Base-by-base conservation (phyloP, 1,139 yeast genomes). In the Hyphopichia burtonii region DNA sequence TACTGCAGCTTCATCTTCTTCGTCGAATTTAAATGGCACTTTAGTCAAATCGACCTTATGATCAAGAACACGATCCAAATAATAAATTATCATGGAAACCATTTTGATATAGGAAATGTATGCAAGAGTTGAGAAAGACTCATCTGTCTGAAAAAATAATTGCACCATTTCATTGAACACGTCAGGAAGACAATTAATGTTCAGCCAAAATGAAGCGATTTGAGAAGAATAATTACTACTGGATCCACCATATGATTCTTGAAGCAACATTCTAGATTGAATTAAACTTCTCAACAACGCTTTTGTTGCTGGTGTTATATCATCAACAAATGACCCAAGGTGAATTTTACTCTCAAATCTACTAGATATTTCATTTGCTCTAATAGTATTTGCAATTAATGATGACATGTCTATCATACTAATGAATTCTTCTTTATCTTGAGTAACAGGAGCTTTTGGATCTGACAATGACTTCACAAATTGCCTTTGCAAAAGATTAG, bases 361-460 rank as follows among this genome's bases (percentile, higher is more conserved):
- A 1, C 79, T 65, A 0, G 81, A 55, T 22, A 81, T 74, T 53
- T 83, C 89, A 39, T 69, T 58, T 75, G 80, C 74, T 37, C 76
- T 71, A 25, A 83, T 70, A 0, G 86, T 79, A 48, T 81, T 76
- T 46, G 82, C 82, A 52, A 82, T 61, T 42, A 75, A 39, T 27
- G 56, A 37, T 35, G 69, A 51, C 50, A 64, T 37, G 45, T 59
- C 53, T 41, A 46, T 50, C 34, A 64, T 44, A 16, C 48, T 37
- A 25, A 4, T 25, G 12, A 25, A 25, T 5, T 25, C n/a, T 12
- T 4, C n/a, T 7, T 22, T 9, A 22, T 9, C 8, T 9, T 7
- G 9, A 9, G 23, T 22, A 22, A 9, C 23, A 22, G 23, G 9
- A 9, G 23, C n/a, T n/a, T n/a, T n/a, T n/a, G n/a, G n/a, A 22